These are phyloP conservation scores for Theileria parva DNA, from an alignment of 169 alveolate genomes.

Conservation along the genomic window DNA sequence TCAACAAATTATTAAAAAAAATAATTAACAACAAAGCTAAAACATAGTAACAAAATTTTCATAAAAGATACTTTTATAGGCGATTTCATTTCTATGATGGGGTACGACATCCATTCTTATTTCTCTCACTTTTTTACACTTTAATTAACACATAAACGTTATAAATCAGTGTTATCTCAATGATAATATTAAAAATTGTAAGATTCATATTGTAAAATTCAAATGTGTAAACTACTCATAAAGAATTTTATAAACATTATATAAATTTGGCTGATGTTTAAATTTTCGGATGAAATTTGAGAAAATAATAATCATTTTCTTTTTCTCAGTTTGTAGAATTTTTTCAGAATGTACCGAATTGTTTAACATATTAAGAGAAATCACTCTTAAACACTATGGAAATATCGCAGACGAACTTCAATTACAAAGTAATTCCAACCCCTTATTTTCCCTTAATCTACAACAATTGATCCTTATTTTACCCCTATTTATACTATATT, in stretches of 20 bases:
- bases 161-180: too few species aligned
- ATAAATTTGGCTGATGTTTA: not conserved
- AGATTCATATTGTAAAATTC: not conserved
- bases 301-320: not conserved
- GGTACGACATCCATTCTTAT: not conserved
- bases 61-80: too few species aligned
- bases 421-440: conserved; percentile 9
- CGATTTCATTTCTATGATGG: not conserved
- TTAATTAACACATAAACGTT: too few species aligned
- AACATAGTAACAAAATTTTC: too few species aligned
- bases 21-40: too few species aligned
- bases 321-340: conserved; percentile 3
- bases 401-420: conserved; percentile 5
- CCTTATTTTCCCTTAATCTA: not conserved
- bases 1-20: not conserved
- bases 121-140: too few species aligned
- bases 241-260: too few species aligned
- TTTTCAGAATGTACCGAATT: conserved; percentile 19
- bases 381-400: conserved; percentile 9
- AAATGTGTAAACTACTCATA: not conserved
- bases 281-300: not conserved
- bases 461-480: not conserved
- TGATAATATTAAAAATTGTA: too few species aligned
- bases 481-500: not conserved
- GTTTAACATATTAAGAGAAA: conserved; percentile 19